Conservation (phyloP, 1,284 basidiomycete genomes). For the Puccinia brachypodii region DNA sequence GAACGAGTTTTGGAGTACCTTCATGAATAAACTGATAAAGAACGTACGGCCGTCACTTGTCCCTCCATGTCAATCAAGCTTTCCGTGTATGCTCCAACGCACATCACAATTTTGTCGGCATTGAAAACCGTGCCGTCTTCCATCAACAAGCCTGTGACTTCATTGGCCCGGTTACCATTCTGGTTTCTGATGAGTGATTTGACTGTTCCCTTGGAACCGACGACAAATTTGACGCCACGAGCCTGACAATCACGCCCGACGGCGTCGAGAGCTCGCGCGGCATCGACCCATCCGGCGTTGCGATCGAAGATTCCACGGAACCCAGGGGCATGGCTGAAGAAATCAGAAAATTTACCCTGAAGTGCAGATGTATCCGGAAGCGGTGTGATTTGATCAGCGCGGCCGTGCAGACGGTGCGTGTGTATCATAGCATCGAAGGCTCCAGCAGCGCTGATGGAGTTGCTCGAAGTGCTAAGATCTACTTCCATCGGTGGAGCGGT, state of each 20-base stretch:
- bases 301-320: slow-evolving; percentile 39
- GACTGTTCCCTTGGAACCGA: slow-evolving; percentile 32
- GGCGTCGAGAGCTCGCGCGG: slow-evolving; percentile 31
- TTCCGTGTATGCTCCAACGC: slow-evolving; percentile 41
- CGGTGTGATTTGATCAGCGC: not conserved
- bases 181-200: slow-evolving; percentile 17
- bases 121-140: slow-evolving; percentile 29
- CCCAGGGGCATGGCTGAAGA: slow-evolving; percentile 24
- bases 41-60: slow-evolving; percentile 38
- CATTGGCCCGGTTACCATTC: not conserved
- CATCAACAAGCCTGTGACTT: slow-evolving; percentile 36
- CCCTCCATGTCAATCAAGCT: slow-evolving; percentile 44
- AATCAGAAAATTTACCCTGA: slow-evolving; percentile 11
- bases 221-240: slow-evolving; percentile 17
- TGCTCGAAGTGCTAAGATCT: not conserved
- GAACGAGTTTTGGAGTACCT: not conserved
- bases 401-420: slow-evolving; percentile 17
- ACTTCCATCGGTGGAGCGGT: not conserved
- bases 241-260: slow-evolving; percentile 16
- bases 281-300: slow-evolving; percentile 44
- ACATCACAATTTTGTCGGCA: slow-evolving; percentile 35
- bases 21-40: not conserved
- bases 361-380: slow-evolving; percentile 18
- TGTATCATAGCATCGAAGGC: slow-evolving; percentile 26
- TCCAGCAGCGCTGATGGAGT: slow-evolving; percentile 36